These are phyloP conservation scores for Ramaria rubella DNA, from an alignment of 768 basidiomycete genomes.

Conservation along the genomic window DNA sequence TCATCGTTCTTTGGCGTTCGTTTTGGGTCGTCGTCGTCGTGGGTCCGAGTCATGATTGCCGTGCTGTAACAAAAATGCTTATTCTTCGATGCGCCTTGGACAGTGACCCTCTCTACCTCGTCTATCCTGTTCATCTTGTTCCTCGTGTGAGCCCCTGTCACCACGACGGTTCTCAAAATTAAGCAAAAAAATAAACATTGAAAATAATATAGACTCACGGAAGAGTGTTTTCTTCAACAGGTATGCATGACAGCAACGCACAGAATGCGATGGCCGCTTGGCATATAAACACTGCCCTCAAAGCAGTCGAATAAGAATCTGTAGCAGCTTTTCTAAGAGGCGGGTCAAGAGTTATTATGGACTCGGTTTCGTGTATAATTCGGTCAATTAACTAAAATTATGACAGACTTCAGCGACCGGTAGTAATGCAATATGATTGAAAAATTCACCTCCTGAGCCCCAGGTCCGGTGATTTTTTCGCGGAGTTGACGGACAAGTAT, in stretches of 20 bases:
- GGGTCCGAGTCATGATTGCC: too few species aligned
- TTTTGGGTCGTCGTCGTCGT: too few species aligned
- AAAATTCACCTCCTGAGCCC: constrained; percentile 57
- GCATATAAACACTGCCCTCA: constrained; percentile 77
- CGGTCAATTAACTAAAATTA: constrained; percentile 74
- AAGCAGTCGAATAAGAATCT: constrained; percentile 70
- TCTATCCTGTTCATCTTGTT: too few species aligned
- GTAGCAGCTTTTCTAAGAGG: constrained; percentile 53
- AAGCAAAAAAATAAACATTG: too few species aligned
- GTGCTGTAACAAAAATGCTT: too few species aligned
- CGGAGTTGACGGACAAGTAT: constrained; percentile 67
- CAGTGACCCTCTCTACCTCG: too few species aligned
- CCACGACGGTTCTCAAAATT: too few species aligned
- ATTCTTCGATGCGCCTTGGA: too few species aligned
- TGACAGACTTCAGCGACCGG: too few species aligned
- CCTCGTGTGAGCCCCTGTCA: too few species aligned
- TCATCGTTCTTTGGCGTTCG: too few species aligned
- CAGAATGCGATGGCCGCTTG: constrained; percentile 64
- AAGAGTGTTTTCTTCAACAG: constrained; percentile 67
- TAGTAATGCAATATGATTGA: neutral
- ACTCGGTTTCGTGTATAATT: constrained; percentile 57
- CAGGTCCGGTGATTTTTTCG: constrained; percentile 68
- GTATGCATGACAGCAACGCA: constrained; percentile 60
- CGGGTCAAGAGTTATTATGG: constrained; percentile 61
- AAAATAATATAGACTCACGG: constrained; percentile 40